Base-by-base conservation (phyloP, 371 early-diverging fungal species). In the Apophysomyces ossiformis region DNA sequence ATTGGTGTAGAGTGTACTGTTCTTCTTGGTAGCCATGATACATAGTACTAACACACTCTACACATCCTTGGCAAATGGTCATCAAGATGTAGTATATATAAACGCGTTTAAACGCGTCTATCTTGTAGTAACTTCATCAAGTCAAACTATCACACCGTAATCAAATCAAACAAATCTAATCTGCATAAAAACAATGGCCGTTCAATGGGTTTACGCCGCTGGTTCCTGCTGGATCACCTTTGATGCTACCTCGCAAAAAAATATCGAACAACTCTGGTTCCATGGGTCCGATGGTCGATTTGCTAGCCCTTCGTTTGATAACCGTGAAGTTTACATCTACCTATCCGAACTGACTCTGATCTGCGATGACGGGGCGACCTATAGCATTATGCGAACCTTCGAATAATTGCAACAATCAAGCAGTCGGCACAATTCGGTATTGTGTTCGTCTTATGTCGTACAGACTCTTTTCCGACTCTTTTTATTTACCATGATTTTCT, bases 171-270 rank as follows among this genome's bases (percentile, higher is more conserved):
- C 7, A 50, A 50, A 7, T 0, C 32, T 2, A 26, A 26, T 26
- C 32, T 26, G 32, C 3, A 26, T 26, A 26, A 26, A 26, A 26
- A 65, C 7, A 38, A 70, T 70, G 71, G 32, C 57, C 21, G 37
- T 57, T 12, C 57, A 66, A 46, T 70, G 71, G 71, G 65, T 63
- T 26, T 70, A 66, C 39, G 54, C 67, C 47, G 64, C 71, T 21
- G 71, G 71, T 8, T 46, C 60, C 38, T 18, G 54, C 11, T 70
- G 71, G 71, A 46, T 70, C 15, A 61, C 72, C 1, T 72, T 72
- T 21, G 72, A 72, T 47, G 11, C 56, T 7, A 59, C 60, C 36
- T 46, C 72, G 5, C 64, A 68, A 41, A 37, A 35, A 12, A 47
- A 18, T 3, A 65, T 72, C 46, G 72, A 72, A 37, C 54, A 61